Percentiles rank a stretch among this genome's conserved stretches.
Conservation (phyloP, 108 stramenopile genomes). For the Pinguiococcus pyrenoidosus region DNA sequence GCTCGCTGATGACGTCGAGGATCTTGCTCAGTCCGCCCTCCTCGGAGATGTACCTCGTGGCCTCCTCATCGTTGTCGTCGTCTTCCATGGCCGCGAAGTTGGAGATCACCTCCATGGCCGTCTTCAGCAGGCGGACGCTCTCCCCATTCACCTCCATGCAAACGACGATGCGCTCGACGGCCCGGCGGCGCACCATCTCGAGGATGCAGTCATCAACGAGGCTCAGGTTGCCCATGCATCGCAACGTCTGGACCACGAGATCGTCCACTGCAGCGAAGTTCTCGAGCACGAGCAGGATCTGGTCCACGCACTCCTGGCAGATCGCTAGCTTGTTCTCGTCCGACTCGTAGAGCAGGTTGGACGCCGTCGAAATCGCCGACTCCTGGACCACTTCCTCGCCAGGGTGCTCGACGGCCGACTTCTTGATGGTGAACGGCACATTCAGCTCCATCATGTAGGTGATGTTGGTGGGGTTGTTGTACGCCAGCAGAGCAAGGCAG, state of each 20-base stretch:
- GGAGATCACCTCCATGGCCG: background rate
- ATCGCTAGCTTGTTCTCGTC: background rate
- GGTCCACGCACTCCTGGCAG: background rate
- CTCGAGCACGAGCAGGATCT: background rate
- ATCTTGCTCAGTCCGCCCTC: background rate
- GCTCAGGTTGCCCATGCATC: constrained; percentile 1
- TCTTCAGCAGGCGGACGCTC: background rate
- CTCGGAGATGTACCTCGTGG: background rate
- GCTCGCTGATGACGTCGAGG: constrained; percentile 2
- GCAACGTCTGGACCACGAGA: background rate
- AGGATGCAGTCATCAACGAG: constrained; percentile 2
- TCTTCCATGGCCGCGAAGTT: background rate
- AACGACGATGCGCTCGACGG: background rate
- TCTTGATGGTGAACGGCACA: constrained; percentile 7
- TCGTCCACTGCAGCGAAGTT: background rate
- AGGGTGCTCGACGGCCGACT: background rate
- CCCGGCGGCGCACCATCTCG: background rate
- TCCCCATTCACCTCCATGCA: background rate
- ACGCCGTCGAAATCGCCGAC: background rate
- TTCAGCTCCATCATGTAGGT: constrained; percentile 4
- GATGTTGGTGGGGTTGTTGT: background rate
- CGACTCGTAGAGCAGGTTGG: background rate
- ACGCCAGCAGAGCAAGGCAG: background rate
- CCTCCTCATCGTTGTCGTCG: background rate
- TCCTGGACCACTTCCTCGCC: background rate